Base-by-base conservation (phyloP, 2,329 filamentous ascomycete genomes). In the Trichoderma brevicompactum region DNA sequence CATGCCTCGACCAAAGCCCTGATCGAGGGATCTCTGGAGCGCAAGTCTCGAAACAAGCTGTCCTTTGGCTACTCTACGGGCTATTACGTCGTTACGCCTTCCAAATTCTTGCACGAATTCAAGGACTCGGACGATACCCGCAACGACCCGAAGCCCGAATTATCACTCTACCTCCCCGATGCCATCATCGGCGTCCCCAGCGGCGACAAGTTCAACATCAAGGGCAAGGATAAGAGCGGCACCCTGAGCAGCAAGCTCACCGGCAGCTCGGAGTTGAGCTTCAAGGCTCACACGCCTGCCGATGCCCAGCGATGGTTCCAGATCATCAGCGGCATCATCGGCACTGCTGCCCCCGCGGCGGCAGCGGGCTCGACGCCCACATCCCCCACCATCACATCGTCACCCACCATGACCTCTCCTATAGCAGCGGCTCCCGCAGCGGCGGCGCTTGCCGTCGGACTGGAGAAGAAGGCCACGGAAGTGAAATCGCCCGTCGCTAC, bases 41-140 rank as follows among this genome's bases (percentile, higher is more conserved):
- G 92, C 74, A 98, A 97, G 80, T 92, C 90, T 68, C 91, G 93
- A 71, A 91, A 96, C 77, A 89, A 96, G 79, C 86, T 92, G 38
- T 85, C 85, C 19, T 87, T 90, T 79, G 90, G 90, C 66, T 95
- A 92, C 78, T 89, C 87, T 68, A 87, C 91, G 0, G 87, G 86
- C 64, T 97, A 96, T 83, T 99, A 97, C 75, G 94, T 95, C 65
- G 87, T 98, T 54, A 96, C 93, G 0, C 91, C 92, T 0, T 86
- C 91, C 65, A 92, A 92, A 73, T 99, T 90, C 79, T 80, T 99
- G 66, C 95, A 99, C 80, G 94, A 97, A 78, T 99, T 96, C 84
- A 96, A 96, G 80, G 93, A 96, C 73, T 90, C 92, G 74, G 94
- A 98, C 73, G 85, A 88, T 73, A 70, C 84, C 59, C 83, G 84